phyloP scores from a whole-genome alignment of 345 rosid genomes.

The Pelargonium nanum region DNA sequence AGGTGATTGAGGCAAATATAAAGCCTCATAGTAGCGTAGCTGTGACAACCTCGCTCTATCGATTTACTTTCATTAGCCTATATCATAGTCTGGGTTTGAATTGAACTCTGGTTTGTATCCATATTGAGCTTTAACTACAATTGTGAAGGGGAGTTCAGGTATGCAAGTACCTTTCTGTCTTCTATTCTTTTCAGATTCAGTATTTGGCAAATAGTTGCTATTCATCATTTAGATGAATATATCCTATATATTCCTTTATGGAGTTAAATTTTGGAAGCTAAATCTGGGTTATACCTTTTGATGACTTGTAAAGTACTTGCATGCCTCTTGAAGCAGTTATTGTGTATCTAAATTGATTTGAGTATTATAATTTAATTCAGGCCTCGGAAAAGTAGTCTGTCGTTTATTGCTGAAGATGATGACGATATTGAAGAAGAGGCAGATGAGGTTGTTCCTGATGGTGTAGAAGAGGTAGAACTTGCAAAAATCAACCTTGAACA shows the following conservation, averaged over 20 bases:
- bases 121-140: background rate
- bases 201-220: background rate
- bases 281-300: background rate
- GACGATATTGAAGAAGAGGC: conserved; percentile 97
- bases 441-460: conserved; percentile 92
- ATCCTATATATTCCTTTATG: background rate
- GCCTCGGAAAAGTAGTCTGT: conserved; percentile 84
- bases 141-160: background rate
- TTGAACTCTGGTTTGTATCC: background rate
- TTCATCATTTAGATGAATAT: background rate
- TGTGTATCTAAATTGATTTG: background rate
- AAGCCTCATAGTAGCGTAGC: background rate
- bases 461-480: conserved; percentile 94
- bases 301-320: too few relatives aligned
- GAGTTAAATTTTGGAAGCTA: background rate
- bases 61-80: background rate
- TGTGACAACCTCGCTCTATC: background rate
- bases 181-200: background rate
- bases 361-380: conserved; percentile 22
- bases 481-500: conserved; percentile 79
- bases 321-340: too few relatives aligned
- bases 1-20: background rate
- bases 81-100: too few relatives aligned
- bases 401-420: conserved; percentile 83
- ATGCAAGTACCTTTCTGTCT: background rate